Evolutionary conservation across 2,329 filamentous ascomycete genomes (phyloP).

Genomic region (Paecilomyces formosus): DNA sequence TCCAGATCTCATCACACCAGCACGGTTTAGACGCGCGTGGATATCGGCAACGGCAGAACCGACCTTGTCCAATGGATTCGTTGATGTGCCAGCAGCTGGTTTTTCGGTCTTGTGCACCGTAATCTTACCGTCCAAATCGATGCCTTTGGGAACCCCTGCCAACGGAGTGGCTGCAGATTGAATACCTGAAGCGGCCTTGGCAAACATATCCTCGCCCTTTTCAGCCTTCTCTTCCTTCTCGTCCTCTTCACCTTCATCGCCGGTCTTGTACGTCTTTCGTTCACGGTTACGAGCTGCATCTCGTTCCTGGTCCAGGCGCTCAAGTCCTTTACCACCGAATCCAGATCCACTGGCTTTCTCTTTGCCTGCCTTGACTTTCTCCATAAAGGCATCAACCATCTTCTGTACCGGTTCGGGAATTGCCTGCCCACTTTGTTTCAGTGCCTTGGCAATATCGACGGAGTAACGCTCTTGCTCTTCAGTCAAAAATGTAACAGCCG

Average conservation of each 20-base stretch:
- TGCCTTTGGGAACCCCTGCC: conserved; percentile 46
- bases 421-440: conserved; percentile 83
- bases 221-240: conserved; percentile 62
- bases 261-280: conserved; percentile 82
- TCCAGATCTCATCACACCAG: conserved; percentile 80
- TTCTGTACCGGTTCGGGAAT: conserved; percentile 63
- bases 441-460: conserved; percentile 77
- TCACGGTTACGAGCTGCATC: conserved; percentile 80
- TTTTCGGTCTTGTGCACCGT: conserved; percentile 65
- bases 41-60: conserved; percentile 87
- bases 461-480: conserved; percentile 88
- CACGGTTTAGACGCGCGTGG: conserved; percentile 80
- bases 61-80: conserved; percentile 74
- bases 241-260: conserved; percentile 72
- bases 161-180: conserved; percentile 51
- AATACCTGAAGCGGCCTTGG: conserved; percentile 57
- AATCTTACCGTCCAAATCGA: conserved; percentile 61
- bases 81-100: conserved; percentile 39
- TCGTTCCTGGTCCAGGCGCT: conserved; percentile 83
- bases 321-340: conserved; percentile 91
- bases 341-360: conserved; percentile 76
- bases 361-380: conserved; percentile 88
- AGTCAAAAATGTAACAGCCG: conserved; percentile 88
- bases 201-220: conserved; percentile 49
- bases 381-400: conserved; percentile 61